Evolutionary conservation across 305 asterid genomes (phyloP).

Genomic region (Andrographis paniculata): DNA sequence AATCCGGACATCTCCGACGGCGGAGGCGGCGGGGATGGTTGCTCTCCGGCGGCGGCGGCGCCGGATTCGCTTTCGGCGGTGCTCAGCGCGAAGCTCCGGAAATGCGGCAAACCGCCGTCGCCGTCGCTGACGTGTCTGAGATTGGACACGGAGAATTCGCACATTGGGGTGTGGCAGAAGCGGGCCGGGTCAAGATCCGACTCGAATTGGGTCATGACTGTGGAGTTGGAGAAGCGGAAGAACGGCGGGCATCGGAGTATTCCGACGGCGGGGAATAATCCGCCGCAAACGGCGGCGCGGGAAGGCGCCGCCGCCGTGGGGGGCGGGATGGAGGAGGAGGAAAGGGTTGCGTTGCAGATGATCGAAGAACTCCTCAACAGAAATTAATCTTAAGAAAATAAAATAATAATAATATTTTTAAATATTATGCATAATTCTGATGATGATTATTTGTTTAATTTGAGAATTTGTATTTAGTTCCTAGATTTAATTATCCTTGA

Average conservation of each 20-base stretch:
- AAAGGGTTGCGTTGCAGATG: conserved; percentile 77
- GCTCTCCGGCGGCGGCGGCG: conserved; percentile 24
- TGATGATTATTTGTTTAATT: too few species aligned
- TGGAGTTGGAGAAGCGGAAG: conserved; percentile 54
- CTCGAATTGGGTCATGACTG: conserved; percentile 87
- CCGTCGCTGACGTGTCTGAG: conserved; percentile 83
- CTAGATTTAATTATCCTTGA: too few species aligned
- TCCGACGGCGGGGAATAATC: too few species aligned
- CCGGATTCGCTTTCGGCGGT: conserved; percentile 38
- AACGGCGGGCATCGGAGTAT: neutral
- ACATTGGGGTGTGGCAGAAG: conserved; percentile 91
- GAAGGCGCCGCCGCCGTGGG: neutral
- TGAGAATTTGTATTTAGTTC: too few species aligned
- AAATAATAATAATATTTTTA: too few species aligned
- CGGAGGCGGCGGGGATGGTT: neutral
- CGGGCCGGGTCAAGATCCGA: conserved; percentile 68
- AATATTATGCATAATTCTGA: too few species aligned
- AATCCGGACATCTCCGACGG: conserved; percentile 12
- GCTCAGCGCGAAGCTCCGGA: conserved; percentile 68
- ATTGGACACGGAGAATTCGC: conserved; percentile 82
- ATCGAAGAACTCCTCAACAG: conserved; percentile 78
- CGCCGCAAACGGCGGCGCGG: conserved; percentile 9
- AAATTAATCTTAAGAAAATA: conserved; percentile 26
- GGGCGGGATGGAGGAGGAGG: conserved; percentile 59
- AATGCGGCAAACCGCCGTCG: conserved; percentile 66